Evolutionary conservation across 1,284 basidiomycete species (phyloP).

Genomic region (Lentinula novae-zelandiae): DNA sequence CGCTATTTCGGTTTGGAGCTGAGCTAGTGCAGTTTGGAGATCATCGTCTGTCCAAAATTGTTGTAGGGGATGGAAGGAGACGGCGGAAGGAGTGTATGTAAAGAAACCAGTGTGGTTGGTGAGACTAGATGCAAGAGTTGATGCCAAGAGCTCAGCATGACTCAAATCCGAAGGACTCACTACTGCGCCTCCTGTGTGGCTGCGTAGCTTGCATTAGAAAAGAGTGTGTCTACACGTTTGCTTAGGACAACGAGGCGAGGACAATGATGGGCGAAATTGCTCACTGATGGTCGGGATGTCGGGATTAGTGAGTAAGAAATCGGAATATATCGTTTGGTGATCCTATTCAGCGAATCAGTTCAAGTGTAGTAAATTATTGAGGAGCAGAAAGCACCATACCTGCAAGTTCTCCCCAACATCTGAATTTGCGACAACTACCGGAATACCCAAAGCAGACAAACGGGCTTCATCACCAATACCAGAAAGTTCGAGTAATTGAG

Average conservation of each 20-base stretch:
- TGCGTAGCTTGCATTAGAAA: neutral
- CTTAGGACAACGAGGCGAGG: neutral
- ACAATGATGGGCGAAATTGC: neutral
- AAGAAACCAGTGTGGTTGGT: constrained; percentile 4
- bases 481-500: constrained; percentile 8
- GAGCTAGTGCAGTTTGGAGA: neutral
- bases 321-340: neutral
- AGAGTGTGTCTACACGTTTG: neutral
- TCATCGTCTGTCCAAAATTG: neutral
- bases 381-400: neutral
- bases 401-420: constrained; percentile 12
- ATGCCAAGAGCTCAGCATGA: neutral
- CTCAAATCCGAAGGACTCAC: neutral
- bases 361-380: too few species aligned
- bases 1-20: neutral
- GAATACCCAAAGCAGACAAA: constrained; percentile 4
- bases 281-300: neutral
- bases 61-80: constrained; percentile 1
- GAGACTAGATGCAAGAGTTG: neutral
- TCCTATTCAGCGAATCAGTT: neutral
- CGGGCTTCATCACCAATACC: constrained; percentile 10
- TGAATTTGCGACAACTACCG: neutral
- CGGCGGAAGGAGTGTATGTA: constrained; percentile 1
- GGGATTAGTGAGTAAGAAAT: neutral
- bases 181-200: constrained; percentile 1